Evolutionary conservation across 225 moss, liverwort and hornwort genomes (phyloP), one percentile per base, ranked within the genome.

Genomic region (Antitrichia curtipendula): DNA sequence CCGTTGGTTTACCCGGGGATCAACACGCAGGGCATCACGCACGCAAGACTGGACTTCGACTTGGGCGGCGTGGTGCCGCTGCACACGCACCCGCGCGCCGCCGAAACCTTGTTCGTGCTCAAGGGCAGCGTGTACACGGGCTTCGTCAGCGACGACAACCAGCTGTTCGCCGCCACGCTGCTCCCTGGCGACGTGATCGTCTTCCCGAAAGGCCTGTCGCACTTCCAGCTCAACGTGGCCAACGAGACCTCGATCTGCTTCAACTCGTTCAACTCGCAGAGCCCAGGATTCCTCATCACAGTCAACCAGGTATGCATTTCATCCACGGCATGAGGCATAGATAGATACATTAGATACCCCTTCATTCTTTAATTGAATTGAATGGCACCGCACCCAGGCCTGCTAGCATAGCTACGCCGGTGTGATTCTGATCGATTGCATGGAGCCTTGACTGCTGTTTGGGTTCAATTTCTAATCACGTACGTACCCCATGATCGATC

Each of bases 91-190:
- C 68, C 82, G 9, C 56, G 83, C 69, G 83, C 83, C 40, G 22
- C 83, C 4, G 87, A 91, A 84, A 87, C 91, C 12, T 75, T 91
- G 57, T 91, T 84, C 45, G 84, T 91, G 22, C 1, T 91, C 74
- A 89, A 91, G 52, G 89, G 91, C 13, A 53, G 68, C 20, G 68
- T 91, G 22, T 87, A 87, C 80, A 81, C 91, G 34, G 89, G 91
- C 47, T 91, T 91, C 75, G 56, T 89, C 14, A 84, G 82, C 56
- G 66, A 59, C 0, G 82, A 91, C 87, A 89, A 85, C 75, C 24
- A 68, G 31, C 87, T 91, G 45, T 91, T 75, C 74, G 89, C 89
- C 32, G 50, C 84, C 41, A 87, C 85, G 21, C 70, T 91, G 68
- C 17, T 85, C 29, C 52, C 32, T 23, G 89, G 91, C 61, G 87